A percentile compares a stretch with the other conserved stretches of the same genome.
Conservation (phyloP, 306 rosid genomes). For the barrel medic (Medicago truncatula) region DNA sequence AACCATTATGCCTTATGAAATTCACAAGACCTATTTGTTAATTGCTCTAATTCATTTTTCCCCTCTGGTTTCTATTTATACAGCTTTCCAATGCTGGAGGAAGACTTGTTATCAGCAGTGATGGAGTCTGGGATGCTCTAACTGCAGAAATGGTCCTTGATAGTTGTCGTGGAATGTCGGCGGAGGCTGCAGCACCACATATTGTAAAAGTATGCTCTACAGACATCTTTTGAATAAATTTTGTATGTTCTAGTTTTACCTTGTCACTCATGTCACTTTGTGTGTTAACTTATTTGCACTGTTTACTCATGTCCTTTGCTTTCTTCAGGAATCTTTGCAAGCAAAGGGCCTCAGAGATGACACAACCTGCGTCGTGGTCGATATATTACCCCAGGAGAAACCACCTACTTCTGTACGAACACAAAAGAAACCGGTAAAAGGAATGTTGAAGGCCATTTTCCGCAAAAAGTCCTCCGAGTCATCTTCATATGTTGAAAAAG, state of each 20-base stretch:
- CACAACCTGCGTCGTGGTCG: slow-evolving; percentile 92
- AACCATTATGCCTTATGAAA: neutral
- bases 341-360: slow-evolving; percentile 99
- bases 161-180: slow-evolving; percentile 86
- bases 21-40: neutral
- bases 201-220: slow-evolving; percentile 75
- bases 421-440: slow-evolving; percentile 75
- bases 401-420: slow-evolving; percentile 60
- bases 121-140: slow-evolving; percentile 98
- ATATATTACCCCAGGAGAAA: slow-evolving; percentile 81
- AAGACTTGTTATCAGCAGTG: slow-evolving; percentile 88
- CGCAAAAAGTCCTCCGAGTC: slow-evolving; percentile 73
- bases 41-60: slow-evolving; percentile 11
- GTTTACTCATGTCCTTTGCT: slow-evolving; percentile 27
- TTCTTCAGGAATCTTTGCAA: slow-evolving; percentile 80
- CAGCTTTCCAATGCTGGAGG: slow-evolving; percentile 94
- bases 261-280: slow-evolving; percentile 22
- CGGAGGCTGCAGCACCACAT: slow-evolving; percentile 87
- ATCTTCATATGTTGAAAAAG: slow-evolving; percentile 70
- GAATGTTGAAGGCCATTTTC: slow-evolving; percentile 85
- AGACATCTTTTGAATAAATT: slow-evolving; percentile 22
- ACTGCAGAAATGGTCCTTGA: slow-evolving; percentile 77
- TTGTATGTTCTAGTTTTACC: slow-evolving; percentile 31
- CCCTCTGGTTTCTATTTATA: slow-evolving; percentile 30
- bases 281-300: slow-evolving; percentile 1